Percentiles rank a stretch among this genome's conserved stretches.
These are phyloP conservation scores for Fraxinus excelsior DNA, from an alignment of 257 asterid species.

Conservation along the genomic window DNA sequence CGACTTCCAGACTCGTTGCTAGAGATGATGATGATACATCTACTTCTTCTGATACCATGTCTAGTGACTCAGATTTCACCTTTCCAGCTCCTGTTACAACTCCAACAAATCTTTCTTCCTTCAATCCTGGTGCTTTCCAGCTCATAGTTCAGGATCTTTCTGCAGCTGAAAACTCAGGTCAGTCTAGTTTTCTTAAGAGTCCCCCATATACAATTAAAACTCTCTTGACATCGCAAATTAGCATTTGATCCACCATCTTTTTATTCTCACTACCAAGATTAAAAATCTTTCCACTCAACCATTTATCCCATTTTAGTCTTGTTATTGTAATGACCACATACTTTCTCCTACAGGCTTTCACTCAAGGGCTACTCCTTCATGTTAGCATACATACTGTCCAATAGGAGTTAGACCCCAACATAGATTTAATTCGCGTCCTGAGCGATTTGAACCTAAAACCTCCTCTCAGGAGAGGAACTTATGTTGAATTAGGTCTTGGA, in stretches of 20 bases:
- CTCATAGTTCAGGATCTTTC: conserved; percentile 95
- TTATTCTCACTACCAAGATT: conserved; percentile 23
- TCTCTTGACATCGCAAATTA: conserved; percentile 30
- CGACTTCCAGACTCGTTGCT: conserved; percentile 63
- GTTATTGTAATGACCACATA: background rate
- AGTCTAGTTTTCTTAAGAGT: conserved; percentile 55
- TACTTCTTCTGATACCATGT: conserved; percentile 74
- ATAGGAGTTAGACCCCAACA: no score
- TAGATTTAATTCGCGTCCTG: no score
- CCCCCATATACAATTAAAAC: conserved; percentile 31
- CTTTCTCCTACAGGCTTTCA: no score
- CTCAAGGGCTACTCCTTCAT: no score
- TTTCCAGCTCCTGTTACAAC: conserved; percentile 87
- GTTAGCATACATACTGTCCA: no score
- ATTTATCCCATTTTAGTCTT: conserved; percentile 30
- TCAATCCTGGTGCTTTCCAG: conserved; percentile 78
- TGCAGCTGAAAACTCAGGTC: conserved; percentile 84
- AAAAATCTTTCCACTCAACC: conserved; percentile 24
- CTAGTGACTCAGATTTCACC: conserved; percentile 86
- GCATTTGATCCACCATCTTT: conserved; percentile 35
- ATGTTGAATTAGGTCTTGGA: no score
- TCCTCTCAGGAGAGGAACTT: no score
- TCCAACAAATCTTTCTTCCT: conserved; percentile 59
- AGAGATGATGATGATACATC: conserved; percentile 68
- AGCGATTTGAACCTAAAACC: no score